These are phyloP conservation scores for Eimeria maxima DNA, from an alignment of 169 alveolate genomes.

Conservation along the genomic window DNA sequence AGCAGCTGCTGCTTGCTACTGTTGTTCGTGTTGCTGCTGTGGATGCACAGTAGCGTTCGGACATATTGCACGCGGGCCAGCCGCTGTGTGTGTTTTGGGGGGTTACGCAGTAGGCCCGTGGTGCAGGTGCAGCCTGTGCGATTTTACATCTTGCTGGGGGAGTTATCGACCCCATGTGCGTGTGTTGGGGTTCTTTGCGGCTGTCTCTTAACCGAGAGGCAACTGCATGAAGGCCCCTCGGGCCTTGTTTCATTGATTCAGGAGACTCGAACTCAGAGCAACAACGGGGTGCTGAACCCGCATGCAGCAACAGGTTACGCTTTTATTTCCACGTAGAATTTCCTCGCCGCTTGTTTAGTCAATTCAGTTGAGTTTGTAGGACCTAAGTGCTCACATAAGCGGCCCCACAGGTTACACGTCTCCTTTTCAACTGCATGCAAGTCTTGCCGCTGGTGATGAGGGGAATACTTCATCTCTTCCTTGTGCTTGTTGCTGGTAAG, in stretches of 20 bases:
- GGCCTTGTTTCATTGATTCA: neutral
- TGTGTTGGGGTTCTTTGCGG: neutral
- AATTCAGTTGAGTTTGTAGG: neutral
- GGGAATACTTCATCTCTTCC: neutral
- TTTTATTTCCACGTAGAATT: neutral
- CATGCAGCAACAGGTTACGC: neutral
- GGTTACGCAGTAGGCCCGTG: neutral
- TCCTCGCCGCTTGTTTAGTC: neutral
- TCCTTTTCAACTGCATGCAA: neutral
- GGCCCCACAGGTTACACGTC: neutral
- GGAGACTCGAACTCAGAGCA: neutral
- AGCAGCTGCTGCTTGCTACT: neutral
- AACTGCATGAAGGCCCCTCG: neutral
- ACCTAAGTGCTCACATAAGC: neutral
- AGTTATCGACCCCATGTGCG: neutral
- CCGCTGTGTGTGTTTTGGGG: constrained; percentile 1
- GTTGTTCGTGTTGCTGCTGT: neutral
- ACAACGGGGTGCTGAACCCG: neutral
- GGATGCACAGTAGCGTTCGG: neutral
- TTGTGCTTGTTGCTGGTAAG: neutral
- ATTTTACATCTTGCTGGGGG: neutral
- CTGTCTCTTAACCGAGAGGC: constrained; percentile 2
- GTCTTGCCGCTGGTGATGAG: neutral
- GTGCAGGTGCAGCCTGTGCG: neutral
- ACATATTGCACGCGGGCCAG: neutral